phyloP scores from a whole-genome alignment of 2,329 filamentous ascomycete genomes.

The Cadophora malorum region DNA sequence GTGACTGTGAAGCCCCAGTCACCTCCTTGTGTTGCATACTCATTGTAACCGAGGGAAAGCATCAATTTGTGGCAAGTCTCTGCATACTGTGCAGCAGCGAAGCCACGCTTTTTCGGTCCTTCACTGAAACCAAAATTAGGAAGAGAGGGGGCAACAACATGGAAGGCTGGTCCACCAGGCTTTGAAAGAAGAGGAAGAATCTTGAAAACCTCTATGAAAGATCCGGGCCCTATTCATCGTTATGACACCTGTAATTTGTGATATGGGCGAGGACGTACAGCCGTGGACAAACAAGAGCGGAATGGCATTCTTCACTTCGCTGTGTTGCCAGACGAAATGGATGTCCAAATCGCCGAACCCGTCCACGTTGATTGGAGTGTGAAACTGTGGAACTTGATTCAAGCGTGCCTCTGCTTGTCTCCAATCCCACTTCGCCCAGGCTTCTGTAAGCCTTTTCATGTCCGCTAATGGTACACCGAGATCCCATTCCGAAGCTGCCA shows the following conservation, averaged over 20 bases:
- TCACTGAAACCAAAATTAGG: conserved; percentile 59
- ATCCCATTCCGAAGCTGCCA: conserved; percentile 58
- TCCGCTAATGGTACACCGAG: conserved; percentile 66
- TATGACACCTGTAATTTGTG: not conserved
- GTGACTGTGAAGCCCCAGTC: conserved; percentile 76
- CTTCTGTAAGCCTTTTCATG: conserved; percentile 61
- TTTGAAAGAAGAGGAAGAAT: conserved; percentile 58
- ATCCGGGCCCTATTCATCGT: conserved; percentile 63
- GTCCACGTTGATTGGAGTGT: conserved; percentile 57
- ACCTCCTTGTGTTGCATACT: conserved; percentile 69
- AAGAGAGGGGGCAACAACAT: conserved; percentile 63
- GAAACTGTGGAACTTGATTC: conserved; percentile 65
- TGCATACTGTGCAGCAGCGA: conserved; percentile 65
- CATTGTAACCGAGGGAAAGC: conserved; percentile 67
- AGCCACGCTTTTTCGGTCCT: conserved; percentile 56
- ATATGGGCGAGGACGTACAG: conserved; percentile 47
- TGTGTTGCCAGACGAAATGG: conserved; percentile 68
- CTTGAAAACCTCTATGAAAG: conserved; percentile 70
- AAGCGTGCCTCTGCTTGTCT: conserved; percentile 61
- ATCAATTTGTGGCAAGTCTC: conserved; percentile 73
- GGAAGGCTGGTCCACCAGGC: conserved; percentile 53
- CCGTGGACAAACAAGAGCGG: conserved; percentile 67
- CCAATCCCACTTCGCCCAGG: conserved; percentile 70
- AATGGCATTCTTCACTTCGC: conserved; percentile 56
- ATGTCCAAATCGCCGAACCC: conserved; percentile 65